Percentiles rank a stretch among this genome's conserved stretches.
Conservation (phyloP, 2,329 filamentous ascomycete species). For the Calycina marina region DNA sequence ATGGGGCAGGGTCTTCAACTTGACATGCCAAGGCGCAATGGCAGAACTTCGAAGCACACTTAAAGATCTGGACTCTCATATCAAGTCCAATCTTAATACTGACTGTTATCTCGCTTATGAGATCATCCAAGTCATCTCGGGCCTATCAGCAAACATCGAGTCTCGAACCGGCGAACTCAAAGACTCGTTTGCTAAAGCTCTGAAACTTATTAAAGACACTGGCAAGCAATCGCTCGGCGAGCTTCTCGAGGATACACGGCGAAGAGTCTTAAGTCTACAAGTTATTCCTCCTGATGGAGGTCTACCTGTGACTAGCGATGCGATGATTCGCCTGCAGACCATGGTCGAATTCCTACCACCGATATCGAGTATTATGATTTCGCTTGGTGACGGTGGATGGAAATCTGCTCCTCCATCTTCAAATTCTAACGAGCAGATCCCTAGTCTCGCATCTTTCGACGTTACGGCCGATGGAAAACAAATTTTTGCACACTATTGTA, state of each 20-base stretch:
- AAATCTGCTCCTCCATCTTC: slow-evolving; percentile 38
- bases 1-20: slow-evolving; percentile 64
- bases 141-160: slow-evolving; percentile 66
- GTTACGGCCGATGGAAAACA: slow-evolving; percentile 77
- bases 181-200: slow-evolving; percentile 62
- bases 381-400: slow-evolving; percentile 89
- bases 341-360: slow-evolving; percentile 80
- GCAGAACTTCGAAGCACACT: slow-evolving; percentile 74
- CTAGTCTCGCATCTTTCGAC: slow-evolving; percentile 67
- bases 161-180: slow-evolving; percentile 77
- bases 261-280: slow-evolving; percentile 49
- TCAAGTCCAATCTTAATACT: slow-evolving; percentile 71
- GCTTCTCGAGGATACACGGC: slow-evolving; percentile 69
- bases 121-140: slow-evolving; percentile 78
- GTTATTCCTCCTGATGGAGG: slow-evolving; percentile 65
- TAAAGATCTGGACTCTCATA: slow-evolving; percentile 77
- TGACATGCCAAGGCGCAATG: slow-evolving; percentile 64
- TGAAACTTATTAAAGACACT: slow-evolving; percentile 84
- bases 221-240: slow-evolving; percentile 75
- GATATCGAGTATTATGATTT: slow-evolving; percentile 79
- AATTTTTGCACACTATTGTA: slow-evolving; percentile 79
- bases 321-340: slow-evolving; percentile 71
- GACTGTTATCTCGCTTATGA: slow-evolving; percentile 95
- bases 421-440: slow-evolving; percentile 46
- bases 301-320: slow-evolving; percentile 64